Base-by-base conservation (phyloP, 208 protist species). In the Leishmania lainsoni region DNA sequence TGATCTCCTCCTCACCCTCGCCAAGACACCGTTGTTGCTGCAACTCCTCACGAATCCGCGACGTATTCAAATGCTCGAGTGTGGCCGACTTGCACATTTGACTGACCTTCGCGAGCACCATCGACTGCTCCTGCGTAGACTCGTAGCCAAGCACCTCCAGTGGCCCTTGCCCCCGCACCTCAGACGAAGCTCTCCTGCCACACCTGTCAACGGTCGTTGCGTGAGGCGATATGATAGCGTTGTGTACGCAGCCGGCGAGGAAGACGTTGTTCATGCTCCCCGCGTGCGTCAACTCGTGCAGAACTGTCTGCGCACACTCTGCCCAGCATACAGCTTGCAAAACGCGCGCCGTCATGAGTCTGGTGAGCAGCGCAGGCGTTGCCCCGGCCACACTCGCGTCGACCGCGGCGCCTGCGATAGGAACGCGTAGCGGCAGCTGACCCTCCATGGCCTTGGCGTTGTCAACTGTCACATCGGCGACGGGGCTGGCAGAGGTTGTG, bases 101-200 rank as follows among this genome's bases (percentile, higher is more conserved):
- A 54, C 52, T 59, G 29, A 85, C 82, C 29, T 35, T 85, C 63
- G 51, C 71, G 73, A 85, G 72, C 42, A 85, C 74, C 51, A 77
- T 75, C 20, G 76, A 79, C 49, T 79, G 82, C 77, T 85, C 82
- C 61, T 85, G 82, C 63, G 82, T 49, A 17, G 82, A 85, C 63
- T 78, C 77, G 77, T 85, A 85, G 73, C 79, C 82, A 49, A 85
- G 82, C 77, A 85, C 82, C 82, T 85, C 54, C 22, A 85, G 58
- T 52, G 82, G 82, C 22, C 82, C 82, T 52, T 26, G 76, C 54
- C 65, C 70, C 35, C 56, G 51, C 76, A 54, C 63, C 8, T 26
- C 76, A 14, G 32, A 26, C n/a, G 8, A 22, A 51, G 69, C 76
- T 22, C 61, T 49, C 9, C 45, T 35, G 54, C 69, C 69, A 29